Conservation (phyloP, 2,329 filamentous ascomycete genomes). For the Phaeoacremonium minimum region DNA sequence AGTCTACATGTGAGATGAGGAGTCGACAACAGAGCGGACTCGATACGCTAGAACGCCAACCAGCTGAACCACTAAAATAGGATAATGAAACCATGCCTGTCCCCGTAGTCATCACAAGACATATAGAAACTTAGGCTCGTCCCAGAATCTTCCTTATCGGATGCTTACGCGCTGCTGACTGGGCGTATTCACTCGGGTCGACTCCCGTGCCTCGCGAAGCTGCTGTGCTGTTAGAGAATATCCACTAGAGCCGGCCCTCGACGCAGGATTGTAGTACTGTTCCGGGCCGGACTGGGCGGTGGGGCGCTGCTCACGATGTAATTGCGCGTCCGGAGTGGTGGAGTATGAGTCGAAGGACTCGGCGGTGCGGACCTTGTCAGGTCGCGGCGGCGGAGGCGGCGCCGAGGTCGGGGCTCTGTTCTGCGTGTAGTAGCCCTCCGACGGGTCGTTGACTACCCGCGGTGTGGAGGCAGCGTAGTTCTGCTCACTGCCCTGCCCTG, state of each 20-base stretch:
- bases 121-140: too few species aligned
- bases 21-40: too few species aligned
- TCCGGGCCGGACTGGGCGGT: not conserved
- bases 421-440: not conserved
- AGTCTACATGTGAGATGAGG: too few species aligned
- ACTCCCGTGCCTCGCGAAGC: not conserved
- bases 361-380: conserved; percentile 1
- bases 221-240: not conserved
- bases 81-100: too few species aligned
- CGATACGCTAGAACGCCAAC: too few species aligned
- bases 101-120: too few species aligned
- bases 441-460: not conserved
- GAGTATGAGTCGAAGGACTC: conserved; percentile 6
- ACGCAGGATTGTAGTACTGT: not conserved
- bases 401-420: not conserved
- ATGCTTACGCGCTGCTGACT: not conserved
- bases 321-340: conserved; percentile 1
- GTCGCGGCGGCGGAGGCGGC: conserved; percentile 1
- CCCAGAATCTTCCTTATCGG: not conserved
- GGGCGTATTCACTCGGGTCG: too few species aligned
- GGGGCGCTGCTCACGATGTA: not conserved
- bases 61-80: too few species aligned
- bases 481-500: conserved; percentile 1
- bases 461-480: conserved; percentile 1
- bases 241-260: not conserved